Evolutionary conservation across 2,329 filamentous ascomycete species (phyloP), one percentile per base, ranked within the genome.

Genomic region (Fusarium veterinarium): DNA sequence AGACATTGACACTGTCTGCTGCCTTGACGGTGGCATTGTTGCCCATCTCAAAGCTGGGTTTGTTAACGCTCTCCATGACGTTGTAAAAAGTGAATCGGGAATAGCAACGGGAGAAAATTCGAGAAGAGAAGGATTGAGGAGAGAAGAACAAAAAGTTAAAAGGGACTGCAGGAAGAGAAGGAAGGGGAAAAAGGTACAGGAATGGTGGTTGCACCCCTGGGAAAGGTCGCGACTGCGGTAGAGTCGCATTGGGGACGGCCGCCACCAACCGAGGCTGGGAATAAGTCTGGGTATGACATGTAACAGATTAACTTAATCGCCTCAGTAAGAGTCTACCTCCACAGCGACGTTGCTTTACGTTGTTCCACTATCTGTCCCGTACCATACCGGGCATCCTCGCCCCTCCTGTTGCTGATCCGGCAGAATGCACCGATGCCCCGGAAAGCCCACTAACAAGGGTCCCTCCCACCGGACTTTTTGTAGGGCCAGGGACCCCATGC

Each of bases 11-110:
- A 8, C 71, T 44, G 17, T 56, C 68, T 3, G 46, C 31, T 19
- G 68, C 66, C 40, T 73, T 74, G 61, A 64, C 60, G 10, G 46
- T 49, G 6, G 75, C 67, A 17, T 66, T 64, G 4, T 74, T 72
- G 67, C 75, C 76, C 73, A 78, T 63, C 48, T 78, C 76, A 23
- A 77, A 75, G 62, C 69, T 77, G 37, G 53, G 64, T 11, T 62
- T 75, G 31, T 64, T 52, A n/a, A 69, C 73, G 8, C 64, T 73
- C 9, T 61, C 56, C 76, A 78, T 78, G 16, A 14, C 76, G 48
- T 48, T n/a, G 31, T 25, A 49, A n/a, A 38, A 19, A 20, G n/a
- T 30, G 17, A 20, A 28, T 40, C 28, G 51, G 49, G 7, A 44
- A 49, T 67, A 66, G 58, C 31, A 41, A 25, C 49, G 25, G 51